Percentiles rank a stretch among this genome's conserved stretches.
Conservation (phyloP, 495 filamentous ascomycete species). For the Corynascus novoguineensis region DNA sequence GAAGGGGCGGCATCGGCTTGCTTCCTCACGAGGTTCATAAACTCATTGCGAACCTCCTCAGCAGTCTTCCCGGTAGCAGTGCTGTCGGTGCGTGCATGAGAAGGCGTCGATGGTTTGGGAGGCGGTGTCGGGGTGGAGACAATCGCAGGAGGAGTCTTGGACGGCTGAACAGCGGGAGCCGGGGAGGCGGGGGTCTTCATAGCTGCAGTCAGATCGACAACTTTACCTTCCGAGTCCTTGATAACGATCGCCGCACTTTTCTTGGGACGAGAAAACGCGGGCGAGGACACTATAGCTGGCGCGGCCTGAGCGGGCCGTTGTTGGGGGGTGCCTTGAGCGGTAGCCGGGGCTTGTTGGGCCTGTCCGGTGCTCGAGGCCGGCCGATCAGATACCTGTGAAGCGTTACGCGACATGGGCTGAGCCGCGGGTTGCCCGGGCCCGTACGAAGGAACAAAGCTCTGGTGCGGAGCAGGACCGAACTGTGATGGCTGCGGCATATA, state of each 20-base stretch:
- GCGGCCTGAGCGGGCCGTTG: conserved; percentile 53
- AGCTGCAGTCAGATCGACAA: conserved; percentile 38
- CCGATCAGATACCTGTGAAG: conserved; percentile 75
- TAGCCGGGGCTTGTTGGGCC: conserved; percentile 41
- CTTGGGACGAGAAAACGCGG: conserved; percentile 54
- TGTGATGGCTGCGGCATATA: conserved; percentile 46
- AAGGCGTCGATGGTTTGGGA: conserved; percentile 39
- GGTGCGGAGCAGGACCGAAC: conserved; percentile 43
- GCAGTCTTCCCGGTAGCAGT: conserved; percentile 40
- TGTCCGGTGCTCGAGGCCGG: conserved; percentile 75
- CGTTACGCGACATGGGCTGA: conserved; percentile 71
- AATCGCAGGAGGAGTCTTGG: conserved; percentile 49
- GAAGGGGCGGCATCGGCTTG: conserved; percentile 27
- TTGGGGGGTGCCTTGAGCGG: conserved; percentile 41
- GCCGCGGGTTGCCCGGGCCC: conserved; percentile 45
- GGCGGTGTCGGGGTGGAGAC: conserved; percentile 50
- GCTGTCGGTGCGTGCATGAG: conserved; percentile 47
- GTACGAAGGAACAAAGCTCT: conserved; percentile 37
- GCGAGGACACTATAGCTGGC: conserved; percentile 54
- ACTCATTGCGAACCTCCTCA: conserved; percentile 48
- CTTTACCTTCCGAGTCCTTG: conserved; percentile 68
- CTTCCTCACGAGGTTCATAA: conserved; percentile 46
- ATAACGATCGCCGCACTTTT: conserved; percentile 68
- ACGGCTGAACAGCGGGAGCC: conserved; percentile 43
- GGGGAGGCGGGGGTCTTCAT: conserved; percentile 42